phyloP scores from a whole-genome alignment of 768 basidiomycete species.

The Phanerochaete carnosa region DNA sequence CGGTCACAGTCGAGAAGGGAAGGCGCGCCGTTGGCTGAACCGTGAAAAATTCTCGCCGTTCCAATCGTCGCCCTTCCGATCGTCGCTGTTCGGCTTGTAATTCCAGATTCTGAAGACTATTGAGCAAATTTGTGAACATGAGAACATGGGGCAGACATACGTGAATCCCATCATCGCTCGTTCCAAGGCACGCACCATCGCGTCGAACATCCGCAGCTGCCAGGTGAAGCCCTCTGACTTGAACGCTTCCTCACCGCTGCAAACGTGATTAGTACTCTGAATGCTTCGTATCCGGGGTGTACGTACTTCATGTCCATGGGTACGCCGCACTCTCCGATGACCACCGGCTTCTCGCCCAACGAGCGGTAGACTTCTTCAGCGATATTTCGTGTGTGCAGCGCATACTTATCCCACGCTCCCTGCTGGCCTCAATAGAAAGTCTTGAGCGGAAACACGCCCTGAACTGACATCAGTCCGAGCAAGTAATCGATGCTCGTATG shows the following conservation, averaged over 20 bases:
- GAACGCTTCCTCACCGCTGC: constrained; percentile 71
- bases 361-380: constrained; percentile 63
- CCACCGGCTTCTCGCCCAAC: constrained; percentile 77
- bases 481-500: background rate
- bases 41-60: constrained; percentile 98
- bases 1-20: constrained; percentile 58
- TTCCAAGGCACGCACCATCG: constrained; percentile 82
- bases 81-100: constrained; percentile 87
- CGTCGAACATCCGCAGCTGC: constrained; percentile 95
- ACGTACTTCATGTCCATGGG: constrained; percentile 97
- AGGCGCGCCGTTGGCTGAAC: constrained; percentile 67
- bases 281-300: background rate
- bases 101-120: constrained; percentile 73
- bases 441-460: constrained; percentile 85
- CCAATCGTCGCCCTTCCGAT: constrained; percentile 81
- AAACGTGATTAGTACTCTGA: background rate
- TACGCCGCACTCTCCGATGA: constrained; percentile 91
- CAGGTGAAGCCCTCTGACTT: constrained; percentile 67
- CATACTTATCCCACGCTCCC: constrained; percentile 79
- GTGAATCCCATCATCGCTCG: constrained; percentile 77
- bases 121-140: background rate
- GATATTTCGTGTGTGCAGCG: constrained; percentile 77
- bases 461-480: background rate
- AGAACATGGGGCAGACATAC: constrained; percentile 47
- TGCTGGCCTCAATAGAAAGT: constrained; percentile 87